Evolutionary conservation across 1,284 basidiomycete species (phyloP).

Genomic region (Cronartium quercuum): DNA sequence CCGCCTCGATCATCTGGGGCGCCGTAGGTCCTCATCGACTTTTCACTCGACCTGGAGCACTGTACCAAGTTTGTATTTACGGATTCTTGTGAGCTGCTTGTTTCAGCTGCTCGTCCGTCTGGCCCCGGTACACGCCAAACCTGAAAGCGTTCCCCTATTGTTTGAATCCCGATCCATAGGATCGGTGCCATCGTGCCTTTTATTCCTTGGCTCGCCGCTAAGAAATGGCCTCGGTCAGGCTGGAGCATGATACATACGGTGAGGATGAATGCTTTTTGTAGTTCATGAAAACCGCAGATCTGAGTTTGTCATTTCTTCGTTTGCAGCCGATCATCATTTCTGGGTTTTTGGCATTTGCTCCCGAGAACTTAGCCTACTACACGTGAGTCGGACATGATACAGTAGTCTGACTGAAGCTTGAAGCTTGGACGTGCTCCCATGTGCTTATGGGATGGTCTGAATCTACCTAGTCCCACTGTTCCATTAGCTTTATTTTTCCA

Average conservation of each 20-base stretch:
- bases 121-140: too few relatives aligned
- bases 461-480: slow-evolving; percentile 8
- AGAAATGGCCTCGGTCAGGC: slow-evolving; percentile 29
- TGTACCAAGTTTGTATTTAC: slow-evolving; percentile 25
- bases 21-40: slow-evolving; percentile 18
- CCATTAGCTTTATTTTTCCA: slow-evolving; percentile 33
- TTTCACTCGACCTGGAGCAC: slow-evolving; percentile 17
- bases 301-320: neutral
- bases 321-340: slow-evolving; percentile 22
- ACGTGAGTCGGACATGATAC: neutral
- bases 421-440: neutral
- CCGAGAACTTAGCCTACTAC: slow-evolving; percentile 19
- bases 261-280: neutral
- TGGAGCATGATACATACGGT: slow-evolving; percentile 34
- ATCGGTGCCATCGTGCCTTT: slow-evolving; percentile 25
- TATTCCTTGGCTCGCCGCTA: slow-evolving; percentile 26
- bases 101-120: neutral
- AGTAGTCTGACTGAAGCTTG: too few relatives aligned
- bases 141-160: too few relatives aligned
- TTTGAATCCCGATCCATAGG: neutral
- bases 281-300: too few relatives aligned
- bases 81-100: slow-evolving; percentile 22
- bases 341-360: slow-evolving; percentile 15
- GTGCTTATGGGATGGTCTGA: neutral
- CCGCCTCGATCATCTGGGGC: slow-evolving; percentile 33